phyloP scores from a whole-genome alignment of 1,139 yeast species.

The Geotrichum citri-aurantii region DNA sequence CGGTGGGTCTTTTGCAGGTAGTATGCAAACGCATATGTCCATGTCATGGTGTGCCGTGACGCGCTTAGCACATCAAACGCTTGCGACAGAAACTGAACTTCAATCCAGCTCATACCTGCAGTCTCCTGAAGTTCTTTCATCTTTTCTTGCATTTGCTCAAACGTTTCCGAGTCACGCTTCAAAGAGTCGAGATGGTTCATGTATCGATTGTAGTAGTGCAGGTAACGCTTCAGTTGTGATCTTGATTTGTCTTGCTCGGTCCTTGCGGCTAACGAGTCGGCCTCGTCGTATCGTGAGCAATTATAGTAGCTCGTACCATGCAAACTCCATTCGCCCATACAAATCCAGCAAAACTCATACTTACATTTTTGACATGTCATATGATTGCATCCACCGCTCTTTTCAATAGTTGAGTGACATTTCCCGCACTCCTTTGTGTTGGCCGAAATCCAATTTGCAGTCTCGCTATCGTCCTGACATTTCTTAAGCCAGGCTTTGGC shows the following conservation, averaged over 20 bases:
- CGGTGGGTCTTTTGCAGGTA: conserved; percentile 50
- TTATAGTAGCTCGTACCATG: conserved; percentile 64
- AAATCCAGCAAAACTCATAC: conserved; percentile 90
- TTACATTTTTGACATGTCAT: conserved; percentile 81
- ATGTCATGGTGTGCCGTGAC: conserved; percentile 74
- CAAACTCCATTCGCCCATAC: conserved; percentile 68
- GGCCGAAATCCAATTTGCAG: conserved; percentile 82
- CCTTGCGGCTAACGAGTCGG: conserved; percentile 35
- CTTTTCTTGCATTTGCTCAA: conserved; percentile 55
- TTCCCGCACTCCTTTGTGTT: conserved; percentile 81
- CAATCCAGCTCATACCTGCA: conserved; percentile 76
- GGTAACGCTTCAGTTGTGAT: conserved; percentile 54
- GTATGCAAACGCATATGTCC: conserved; percentile 85
- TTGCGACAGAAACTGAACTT: conserved; percentile 75
- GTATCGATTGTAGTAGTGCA: conserved; percentile 73
- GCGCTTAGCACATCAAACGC: conserved; percentile 58
- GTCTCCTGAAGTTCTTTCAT: conserved; percentile 62
- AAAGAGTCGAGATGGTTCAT: conserved; percentile 74
- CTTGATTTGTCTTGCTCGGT: conserved; percentile 36
- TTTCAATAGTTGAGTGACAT: conserved; percentile 55
- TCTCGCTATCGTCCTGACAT: conserved; percentile 83
- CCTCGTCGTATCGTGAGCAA: conserved; percentile 56
- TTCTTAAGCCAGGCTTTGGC: conserved; percentile 71
- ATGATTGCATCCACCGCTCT: conserved; percentile 95
- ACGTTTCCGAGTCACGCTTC: conserved; percentile 62